These are phyloP conservation scores for Boletales sp. DNA, from an alignment of 768 basidiomycete genomes.

Conservation along the genomic window DNA sequence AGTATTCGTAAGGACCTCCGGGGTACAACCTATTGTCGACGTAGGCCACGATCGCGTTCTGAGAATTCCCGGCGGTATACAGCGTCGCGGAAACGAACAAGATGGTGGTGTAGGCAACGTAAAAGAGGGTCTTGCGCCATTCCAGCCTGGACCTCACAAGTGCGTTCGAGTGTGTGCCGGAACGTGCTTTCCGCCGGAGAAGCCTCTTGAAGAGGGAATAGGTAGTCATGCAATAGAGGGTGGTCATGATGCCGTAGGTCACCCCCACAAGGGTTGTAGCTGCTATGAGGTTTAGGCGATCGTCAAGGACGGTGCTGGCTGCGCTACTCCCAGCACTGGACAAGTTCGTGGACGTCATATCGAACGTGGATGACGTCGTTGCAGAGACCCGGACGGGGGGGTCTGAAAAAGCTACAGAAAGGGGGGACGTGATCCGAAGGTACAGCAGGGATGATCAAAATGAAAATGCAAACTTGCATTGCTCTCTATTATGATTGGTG, in stretches of 20 bases:
- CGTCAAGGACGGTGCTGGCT: slow-evolving; percentile 5
- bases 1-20: slow-evolving; percentile 25
- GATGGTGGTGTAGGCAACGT: slow-evolving; percentile 23
- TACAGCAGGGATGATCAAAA: slow-evolving; percentile 10
- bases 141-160: neutral
- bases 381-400: slow-evolving; percentile 4
- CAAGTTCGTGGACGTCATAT: slow-evolving; percentile 9
- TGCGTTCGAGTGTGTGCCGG: slow-evolving; percentile 5
- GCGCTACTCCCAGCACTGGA: neutral
- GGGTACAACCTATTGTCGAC: slow-evolving; percentile 28
- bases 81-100: slow-evolving; percentile 27
- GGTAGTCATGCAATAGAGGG: slow-evolving; percentile 18
- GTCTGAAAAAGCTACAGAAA: slow-evolving; percentile 3
- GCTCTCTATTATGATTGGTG: slow-evolving; percentile 8
- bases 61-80: slow-evolving; percentile 27
- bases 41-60: slow-evolving; percentile 26
- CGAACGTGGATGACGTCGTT: slow-evolving; percentile 2
- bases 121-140: slow-evolving; percentile 22
- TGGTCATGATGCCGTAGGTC: slow-evolving; percentile 19
- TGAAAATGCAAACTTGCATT: slow-evolving; percentile 6
- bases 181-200: slow-evolving; percentile 2
- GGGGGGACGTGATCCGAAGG: slow-evolving; percentile 1
- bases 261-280: slow-evolving; percentile 23
- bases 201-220: slow-evolving; percentile 21
- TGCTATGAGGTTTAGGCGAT: slow-evolving; percentile 23